Evolutionary conservation across 2,329 filamentous ascomycete species (phyloP), one percentile per base, ranked within the genome.

Genomic region (Coleophoma crateriformis): DNA sequence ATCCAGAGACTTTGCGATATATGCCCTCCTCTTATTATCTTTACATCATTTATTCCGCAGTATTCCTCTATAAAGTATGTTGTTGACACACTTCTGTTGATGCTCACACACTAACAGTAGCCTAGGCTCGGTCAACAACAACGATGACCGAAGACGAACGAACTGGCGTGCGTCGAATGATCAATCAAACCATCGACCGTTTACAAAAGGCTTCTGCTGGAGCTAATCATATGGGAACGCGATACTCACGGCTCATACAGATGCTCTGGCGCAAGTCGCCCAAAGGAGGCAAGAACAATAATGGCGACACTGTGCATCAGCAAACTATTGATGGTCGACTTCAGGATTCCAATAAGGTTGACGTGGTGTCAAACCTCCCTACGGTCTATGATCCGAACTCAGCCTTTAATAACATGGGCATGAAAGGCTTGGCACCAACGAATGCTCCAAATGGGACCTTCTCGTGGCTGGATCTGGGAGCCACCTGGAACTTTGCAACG

Each of bases 21-120:
- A 83, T 85, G 79, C 82, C 82, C 2, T 67, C 84, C 8, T 72
- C 80, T 32, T 85, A 80, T 58, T 85, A 83, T 53, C 67, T 85
- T 32, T 85, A 75, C 52, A 69, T 72, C 33, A 84, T 84, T 20
- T 84, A 85, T 60, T 79, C 78, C 1, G 81, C 81, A 1, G 80
- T 84, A 2, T 85, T 85, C 54, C 62, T 85, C 5, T 85, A 84
- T 68, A 85, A 85, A 67, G 78, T 77, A 27, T 70, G 75, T 33
- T 70, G 75, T 33, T 75, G 76, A 2, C 79, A 81, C 7, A 78
- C 78, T 4, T 77, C 79, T 33, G 74, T 82, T 59, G 71, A 68
- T 11, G n/a, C 8, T 35, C 17, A 12, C 22, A 22, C 32, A 34
- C 19, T 13, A 19, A 27, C 15, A 22, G 20, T 35, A 38, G 17